Conservation (phyloP, 73 alveolate genomes). For the Breviolum minutum region DNA sequence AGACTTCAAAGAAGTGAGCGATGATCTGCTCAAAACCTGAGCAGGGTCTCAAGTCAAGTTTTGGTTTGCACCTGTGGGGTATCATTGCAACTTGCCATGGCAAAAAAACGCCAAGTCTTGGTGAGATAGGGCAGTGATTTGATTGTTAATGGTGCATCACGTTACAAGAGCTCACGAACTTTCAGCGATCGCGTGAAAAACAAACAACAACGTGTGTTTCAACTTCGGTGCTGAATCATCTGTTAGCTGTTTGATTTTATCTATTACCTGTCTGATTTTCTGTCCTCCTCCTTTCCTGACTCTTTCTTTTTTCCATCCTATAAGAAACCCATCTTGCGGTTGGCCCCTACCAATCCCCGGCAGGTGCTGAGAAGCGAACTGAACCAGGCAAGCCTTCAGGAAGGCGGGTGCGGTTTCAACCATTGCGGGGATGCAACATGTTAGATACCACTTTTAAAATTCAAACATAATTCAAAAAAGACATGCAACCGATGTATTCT, state of each 20-base stretch:
- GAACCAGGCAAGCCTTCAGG: not conserved
- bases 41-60: not conserved
- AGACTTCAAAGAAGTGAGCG: not conserved
- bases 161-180: not conserved
- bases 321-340: too few species aligned
- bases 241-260: too few species aligned
- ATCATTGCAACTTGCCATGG: not conserved
- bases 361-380: constrained; percentile 22
- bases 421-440: too few species aligned
- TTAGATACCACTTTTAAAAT: too few species aligned
- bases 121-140: constrained; percentile 26
- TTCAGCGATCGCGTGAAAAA: not conserved
- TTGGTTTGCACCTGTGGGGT: not conserved
- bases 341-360: not conserved
- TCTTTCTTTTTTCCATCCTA: too few species aligned
- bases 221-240: too few species aligned
- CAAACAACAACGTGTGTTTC: not conserved
- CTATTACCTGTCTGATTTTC: too few species aligned
- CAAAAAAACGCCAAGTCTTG: not conserved
- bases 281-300: too few species aligned
- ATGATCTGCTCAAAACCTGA: not conserved
- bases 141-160: not conserved
- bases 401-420: too few species aligned
- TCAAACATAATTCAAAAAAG: too few species aligned
- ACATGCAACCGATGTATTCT: too few species aligned